phyloP scores from a whole-genome alignment of 768 basidiomycete species.

The Cytidiella melzeri region DNA sequence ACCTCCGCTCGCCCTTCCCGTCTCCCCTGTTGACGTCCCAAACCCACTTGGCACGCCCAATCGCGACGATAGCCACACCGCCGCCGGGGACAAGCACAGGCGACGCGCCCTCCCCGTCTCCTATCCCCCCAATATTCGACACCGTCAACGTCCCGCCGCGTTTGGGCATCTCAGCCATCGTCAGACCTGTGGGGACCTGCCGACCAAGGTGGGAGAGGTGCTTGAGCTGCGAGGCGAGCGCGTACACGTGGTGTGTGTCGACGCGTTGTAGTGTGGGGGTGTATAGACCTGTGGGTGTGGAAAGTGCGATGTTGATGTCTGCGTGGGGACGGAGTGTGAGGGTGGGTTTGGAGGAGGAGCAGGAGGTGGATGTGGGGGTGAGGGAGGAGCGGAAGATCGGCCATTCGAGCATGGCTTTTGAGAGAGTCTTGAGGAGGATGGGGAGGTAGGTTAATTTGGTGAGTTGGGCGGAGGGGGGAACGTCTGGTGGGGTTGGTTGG shows the following conservation, averaged over 20 bases:
- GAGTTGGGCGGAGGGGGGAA: conserved; percentile 52
- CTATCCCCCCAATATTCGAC: conserved; percentile 80
- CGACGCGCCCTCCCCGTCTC: conserved; percentile 58
- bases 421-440: conserved; percentile 76
- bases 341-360: conserved; percentile 44
- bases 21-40: conserved; percentile 58
- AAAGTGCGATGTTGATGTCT: conserved; percentile 72
- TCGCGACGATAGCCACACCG: conserved; percentile 79
- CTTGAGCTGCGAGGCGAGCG: conserved; percentile 53
- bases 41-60: conserved; percentile 74
- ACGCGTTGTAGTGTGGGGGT: conserved; percentile 63
- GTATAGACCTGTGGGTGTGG: conserved; percentile 79
- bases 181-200: conserved; percentile 58
- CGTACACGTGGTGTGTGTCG: conserved; percentile 51
- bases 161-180: conserved; percentile 62
- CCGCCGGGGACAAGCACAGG: conserved; percentile 80
- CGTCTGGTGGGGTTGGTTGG: conserved; percentile 32
- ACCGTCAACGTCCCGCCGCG: conserved; percentile 77
- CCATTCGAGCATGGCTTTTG: conserved; percentile 77
- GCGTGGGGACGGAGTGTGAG: conserved; percentile 68
- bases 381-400: conserved; percentile 77
- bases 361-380: conserved; percentile 30
- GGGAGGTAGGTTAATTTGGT: conserved; percentile 75
- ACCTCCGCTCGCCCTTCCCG: conserved; percentile 42
- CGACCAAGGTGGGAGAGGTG: conserved; percentile 61